These are phyloP conservation scores for Dactylella cylindrospora DNA, from an alignment of 2,329 filamentous ascomycete species.

Conservation along the genomic window DNA sequence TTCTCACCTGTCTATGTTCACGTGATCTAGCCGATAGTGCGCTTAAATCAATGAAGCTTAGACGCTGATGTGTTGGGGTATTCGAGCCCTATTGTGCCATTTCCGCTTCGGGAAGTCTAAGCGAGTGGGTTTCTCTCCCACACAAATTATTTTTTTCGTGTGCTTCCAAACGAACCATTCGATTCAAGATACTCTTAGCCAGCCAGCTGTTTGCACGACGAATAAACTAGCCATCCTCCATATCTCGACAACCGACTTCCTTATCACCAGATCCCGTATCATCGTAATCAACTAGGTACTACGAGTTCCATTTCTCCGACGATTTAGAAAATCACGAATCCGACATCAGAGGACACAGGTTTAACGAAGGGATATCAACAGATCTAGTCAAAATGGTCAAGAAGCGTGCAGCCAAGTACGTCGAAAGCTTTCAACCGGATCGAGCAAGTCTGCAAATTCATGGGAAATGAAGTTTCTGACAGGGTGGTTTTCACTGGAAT, in stretches of 20 bases:
- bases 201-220: slow-evolving; percentile 31
- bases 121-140: slow-evolving; percentile 35
- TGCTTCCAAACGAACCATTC: slow-evolving; percentile 9
- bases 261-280: slow-evolving; percentile 13
- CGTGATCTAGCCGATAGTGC: too few relatives aligned
- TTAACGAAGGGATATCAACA: slow-evolving; percentile 29
- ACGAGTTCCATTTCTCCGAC: slow-evolving; percentile 14
- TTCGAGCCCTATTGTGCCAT: slow-evolving; percentile 40
- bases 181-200: slow-evolving; percentile 32
- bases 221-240: slow-evolving; percentile 32
- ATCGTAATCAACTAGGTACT: slow-evolving; percentile 39
- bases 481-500: slow-evolving; percentile 30
- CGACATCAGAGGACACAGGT: background rate
- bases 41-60: too few relatives aligned
- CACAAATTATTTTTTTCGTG: slow-evolving; percentile 43
- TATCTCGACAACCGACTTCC: slow-evolving; percentile 15
- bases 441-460: slow-evolving; percentile 1
- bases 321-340: slow-evolving; percentile 7
- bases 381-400: slow-evolving; percentile 63
- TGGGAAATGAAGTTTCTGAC: slow-evolving; percentile 25
- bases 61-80: slow-evolving; percentile 32
- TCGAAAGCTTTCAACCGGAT: slow-evolving; percentile 33
- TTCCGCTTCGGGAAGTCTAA: slow-evolving; percentile 18
- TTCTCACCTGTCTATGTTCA: too few relatives aligned
- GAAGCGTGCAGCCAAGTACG: slow-evolving; percentile 74